Base-by-base conservation (phyloP, 2,329 filamentous ascomycete genomes). In the Hymenoscyphus albidus region DNA sequence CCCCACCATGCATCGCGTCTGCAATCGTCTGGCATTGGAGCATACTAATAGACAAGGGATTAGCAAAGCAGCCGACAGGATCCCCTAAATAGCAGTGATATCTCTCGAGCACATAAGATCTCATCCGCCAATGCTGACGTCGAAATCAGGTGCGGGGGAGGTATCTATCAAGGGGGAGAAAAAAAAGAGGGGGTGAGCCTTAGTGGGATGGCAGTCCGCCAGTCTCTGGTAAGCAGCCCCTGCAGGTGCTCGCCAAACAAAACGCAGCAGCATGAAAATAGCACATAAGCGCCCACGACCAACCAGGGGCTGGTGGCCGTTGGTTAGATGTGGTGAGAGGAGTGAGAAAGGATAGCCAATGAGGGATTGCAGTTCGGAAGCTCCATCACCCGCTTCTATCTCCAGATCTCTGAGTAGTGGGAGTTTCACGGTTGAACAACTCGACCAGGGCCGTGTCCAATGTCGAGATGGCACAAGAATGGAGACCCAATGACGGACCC, bases 401-500 rank as follows among this genome's bases (percentile, higher is more conserved):
- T 40, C 51, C 5, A 39, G 27, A 40, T 55, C 14, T 39, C 32
- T 59, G 18, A 22, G 27, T 59, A 32, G 27, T 2, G 27, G 27
- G 27, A 59, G 57, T 59, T 59, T 59, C 57, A 59, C 32, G 57
- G 12, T n/a, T 35, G 14, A 14, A n/a, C n/a, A 59, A n/a, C 27
- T 27, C 27, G 27, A 27, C 27, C 27, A 27, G 58, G 58, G 18
- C 10, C 22, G 22, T 18, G 7, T 42, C 58, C 22, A 27, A 27
- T 40, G 48, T 60, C 18, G n/a, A 31, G 58, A 39, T 61, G 14
- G 57, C 39, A 7, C 42, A 4, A 14, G 42, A 13, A 10, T 9
- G 55, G 44, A 56, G 70, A 62, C 71, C 71, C 71, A 73, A 72
- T 73, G 58, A 69, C 65, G 67, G 70, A 65, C 71, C 68, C 39